Evolutionary conservation across 768 basidiomycete species (phyloP).

Genomic region (Amanita brunnescens): DNA sequence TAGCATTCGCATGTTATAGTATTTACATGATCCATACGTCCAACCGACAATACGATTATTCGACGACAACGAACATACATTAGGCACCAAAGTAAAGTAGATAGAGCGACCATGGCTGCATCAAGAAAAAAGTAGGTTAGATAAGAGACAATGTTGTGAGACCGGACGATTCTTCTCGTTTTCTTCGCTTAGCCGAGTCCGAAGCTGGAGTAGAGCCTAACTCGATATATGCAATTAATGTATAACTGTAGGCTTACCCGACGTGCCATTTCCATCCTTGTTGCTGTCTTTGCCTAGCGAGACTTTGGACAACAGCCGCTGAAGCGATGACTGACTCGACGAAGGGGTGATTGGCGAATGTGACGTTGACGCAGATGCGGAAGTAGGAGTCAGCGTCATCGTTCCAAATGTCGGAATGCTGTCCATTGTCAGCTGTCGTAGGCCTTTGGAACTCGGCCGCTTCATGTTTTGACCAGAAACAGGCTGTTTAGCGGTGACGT

Average conservation of each 20-base stretch:
- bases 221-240: neutral
- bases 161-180: neutral
- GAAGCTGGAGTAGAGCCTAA: neutral
- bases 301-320: conserved; percentile 1
- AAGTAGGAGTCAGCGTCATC: neutral
- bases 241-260: neutral
- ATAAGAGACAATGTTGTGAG: neutral
- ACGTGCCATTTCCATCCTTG: neutral
- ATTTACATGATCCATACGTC: conserved; percentile 1
- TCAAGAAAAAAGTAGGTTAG: neutral
- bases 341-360: conserved; percentile 4
- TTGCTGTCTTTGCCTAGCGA: neutral
- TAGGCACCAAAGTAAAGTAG: neutral
- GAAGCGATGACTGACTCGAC: conserved; percentile 1
- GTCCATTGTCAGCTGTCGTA: neutral
- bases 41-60: neutral
- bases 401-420: neutral
- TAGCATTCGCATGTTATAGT: conserved; percentile 6
- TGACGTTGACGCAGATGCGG: conserved; percentile 1
- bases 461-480: neutral
- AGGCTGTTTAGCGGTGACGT: neutral
- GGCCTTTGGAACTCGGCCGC: neutral
- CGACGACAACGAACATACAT: neutral
- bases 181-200: neutral
- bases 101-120: neutral